Evolutionary conservation across 139 green algal species (phyloP).

Genomic region (Chara braunii): DNA sequence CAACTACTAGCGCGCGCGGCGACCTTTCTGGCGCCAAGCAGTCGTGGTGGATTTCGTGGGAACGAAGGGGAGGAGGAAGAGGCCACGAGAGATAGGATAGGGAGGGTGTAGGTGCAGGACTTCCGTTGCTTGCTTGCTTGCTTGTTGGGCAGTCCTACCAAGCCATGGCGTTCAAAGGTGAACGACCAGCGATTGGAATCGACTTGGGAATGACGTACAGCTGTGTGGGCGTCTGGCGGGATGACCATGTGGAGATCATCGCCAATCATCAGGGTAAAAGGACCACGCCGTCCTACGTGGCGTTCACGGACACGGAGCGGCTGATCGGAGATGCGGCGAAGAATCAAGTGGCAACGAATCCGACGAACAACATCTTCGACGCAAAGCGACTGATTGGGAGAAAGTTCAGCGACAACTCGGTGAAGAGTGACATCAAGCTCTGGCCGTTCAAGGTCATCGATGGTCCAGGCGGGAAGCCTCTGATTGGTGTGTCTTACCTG

Average conservation of each 20-base stretch:
- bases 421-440: slow-evolving; percentile 88
- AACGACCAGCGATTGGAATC: no score
- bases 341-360: slow-evolving; percentile 90
- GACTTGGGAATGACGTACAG: no score
- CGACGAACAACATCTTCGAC: slow-evolving; percentile 63
- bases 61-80: no score
- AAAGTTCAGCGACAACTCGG: slow-evolving; percentile 67
- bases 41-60: no score
- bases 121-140: no score
- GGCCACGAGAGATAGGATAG: no score
- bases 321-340: slow-evolving; percentile 80
- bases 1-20: no score
- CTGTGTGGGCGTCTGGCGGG: not conserved
- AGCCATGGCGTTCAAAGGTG: no score
- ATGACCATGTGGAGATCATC: slow-evolving; percentile 54
- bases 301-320: slow-evolving; percentile 92
- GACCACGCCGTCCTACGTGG: slow-evolving; percentile 89
- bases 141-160: no score
- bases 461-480: slow-evolving; percentile 76
- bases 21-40: no score
- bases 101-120: no score
- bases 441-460: slow-evolving; percentile 75
- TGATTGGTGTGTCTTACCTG: slow-evolving; percentile 86
- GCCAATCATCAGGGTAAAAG: slow-evolving; percentile 69
- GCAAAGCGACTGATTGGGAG: slow-evolving; percentile 96